Conservation (phyloP, 2,329 filamentous ascomycete genomes). For the Cucurbitaria berberidis region DNA sequence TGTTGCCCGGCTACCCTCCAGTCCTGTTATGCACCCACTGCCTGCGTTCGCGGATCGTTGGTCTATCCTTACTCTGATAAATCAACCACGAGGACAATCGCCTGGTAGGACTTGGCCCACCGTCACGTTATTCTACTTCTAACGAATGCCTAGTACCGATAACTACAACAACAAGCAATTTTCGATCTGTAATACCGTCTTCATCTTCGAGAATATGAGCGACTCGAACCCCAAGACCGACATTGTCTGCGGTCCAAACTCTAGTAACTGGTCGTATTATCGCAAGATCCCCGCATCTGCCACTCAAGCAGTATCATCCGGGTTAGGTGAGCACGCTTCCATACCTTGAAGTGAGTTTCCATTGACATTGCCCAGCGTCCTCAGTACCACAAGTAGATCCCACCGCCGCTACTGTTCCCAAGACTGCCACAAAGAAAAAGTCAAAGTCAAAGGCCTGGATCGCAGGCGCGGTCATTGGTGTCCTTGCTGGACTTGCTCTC, state of each 20-base stretch:
- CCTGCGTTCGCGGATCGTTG: conserved; percentile 33
- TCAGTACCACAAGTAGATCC: neutral
- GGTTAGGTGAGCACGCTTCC: conserved; percentile 1
- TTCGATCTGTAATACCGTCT: conserved; percentile 36
- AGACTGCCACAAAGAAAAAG: conserved; percentile 1
- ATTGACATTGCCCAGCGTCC: neutral
- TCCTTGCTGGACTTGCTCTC: conserved; percentile 33
- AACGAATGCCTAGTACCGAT: conserved; percentile 18
- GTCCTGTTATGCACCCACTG: conserved; percentile 34
- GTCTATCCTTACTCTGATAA: conserved; percentile 31
- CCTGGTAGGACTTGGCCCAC: conserved; percentile 25
- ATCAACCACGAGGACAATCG: conserved; percentile 28
- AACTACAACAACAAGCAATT: conserved; percentile 28
- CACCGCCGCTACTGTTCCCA: neutral
- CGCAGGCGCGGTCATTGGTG: conserved; percentile 35
- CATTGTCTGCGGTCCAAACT: conserved; percentile 34
- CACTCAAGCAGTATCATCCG: conserved; percentile 11
- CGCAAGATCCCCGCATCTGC: conserved; percentile 26
- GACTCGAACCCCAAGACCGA: conserved; percentile 37
- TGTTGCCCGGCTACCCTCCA: conserved; percentile 34
- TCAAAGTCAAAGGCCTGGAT: conserved; percentile 39
- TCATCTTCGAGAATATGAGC: conserved; percentile 37
- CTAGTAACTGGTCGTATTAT: conserved; percentile 36
- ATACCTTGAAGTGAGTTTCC: neutral
- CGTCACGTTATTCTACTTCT: neutral